Base-by-base conservation (phyloP, 306 rosid genomes). In the Cucumis cinereus region DNA sequence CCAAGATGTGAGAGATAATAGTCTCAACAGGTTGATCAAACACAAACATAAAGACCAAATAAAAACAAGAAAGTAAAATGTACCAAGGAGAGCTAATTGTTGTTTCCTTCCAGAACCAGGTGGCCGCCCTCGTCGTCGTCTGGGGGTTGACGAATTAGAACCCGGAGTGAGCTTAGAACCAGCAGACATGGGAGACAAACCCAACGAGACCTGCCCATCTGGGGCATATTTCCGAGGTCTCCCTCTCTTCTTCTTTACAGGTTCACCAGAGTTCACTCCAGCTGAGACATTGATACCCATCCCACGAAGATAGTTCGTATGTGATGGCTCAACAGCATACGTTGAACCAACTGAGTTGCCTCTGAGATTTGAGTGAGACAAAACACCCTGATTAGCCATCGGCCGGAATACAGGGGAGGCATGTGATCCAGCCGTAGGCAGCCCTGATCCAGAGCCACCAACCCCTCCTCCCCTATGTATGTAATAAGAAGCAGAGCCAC, bases 71-170 rank as follows among this genome's bases (percentile, higher is more conserved):
- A 49, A 55, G n/a, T 60, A 70, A 79, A 70, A 53, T 40, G 70
- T 85, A 94, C 97, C 99, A 76, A 95, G 89, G 54, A 72, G 10
- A n/a, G 97, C 93, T 76, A 95, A 81, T 64, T 89, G 90, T 81
- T 95, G 97, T 80, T 92, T 95, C 86, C 98, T 90, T 59, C 99
- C 98, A 78, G 84, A 85, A 76, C 98, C 98, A 17, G 85, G 98
- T 0, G 98, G 98, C 49, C 98, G 90, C 26, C 98, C 97, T 74
- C 92, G 76, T 19, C 80, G 81, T 38, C 90, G 81, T 76, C 86
- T 90, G 38, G 86, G 82, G 8, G 87, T 53, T 0, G 81, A 80
- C n/a, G 86, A 63, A 75, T 76, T 76, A 16, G 96, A 81, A 1
- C 86, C 93, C 0, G 87, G 90, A 6, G 83, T 58, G 35, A 87